Base-by-base conservation (phyloP, 2,329 filamentous ascomycete species). In the Fusarium sublunatum region DNA sequence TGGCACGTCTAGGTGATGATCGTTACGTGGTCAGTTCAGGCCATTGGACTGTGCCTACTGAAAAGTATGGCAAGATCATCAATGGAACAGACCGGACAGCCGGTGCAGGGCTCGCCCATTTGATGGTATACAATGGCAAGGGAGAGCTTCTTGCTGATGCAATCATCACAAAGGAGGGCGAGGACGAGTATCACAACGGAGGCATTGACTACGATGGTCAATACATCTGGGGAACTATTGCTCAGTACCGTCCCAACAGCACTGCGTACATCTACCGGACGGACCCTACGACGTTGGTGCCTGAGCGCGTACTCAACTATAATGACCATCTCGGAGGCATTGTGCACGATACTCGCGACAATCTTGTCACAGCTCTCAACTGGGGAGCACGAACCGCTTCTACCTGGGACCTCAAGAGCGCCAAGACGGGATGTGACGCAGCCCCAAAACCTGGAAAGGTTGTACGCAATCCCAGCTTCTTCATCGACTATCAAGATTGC, bases 401-500 rank as follows among this genome's bases (percentile, higher is more conserved):
- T 4, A 67, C 73, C 6, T 81, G 76, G 72, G 47, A 75, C 39
- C 70, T 79, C 2, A 42, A 46, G 6, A 19, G 19, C 0, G 26
- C 31, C 13, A 44, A 55, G 28, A 60, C 63, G 8, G 69, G 59
- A 7, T 66, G 71, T 31, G 60, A 56, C 7, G 61, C 54, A 12
- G 52, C 43, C 0, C 62, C 68, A 4, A 50, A 56, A 2, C 67
- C 74, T 2, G 39, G 57, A 1, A 50, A 19, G 2, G 55, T 67
- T 1, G 61, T 70, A 1, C 64, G 59, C 6, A 82, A 82, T 45
- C 80, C 79, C 0, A 77, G 72, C 32, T 75, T 79, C 63, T 83
- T 76, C 67, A 68, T 80, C 51, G 81, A 83, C 57, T 83, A 83
- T 64, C 81, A 83, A 68, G 81, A 83, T 73, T 83, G 81, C 72